Evolutionary conservation across 441 rosid genomes (phyloP).

Genomic region (Bruguiera hainesii): DNA sequence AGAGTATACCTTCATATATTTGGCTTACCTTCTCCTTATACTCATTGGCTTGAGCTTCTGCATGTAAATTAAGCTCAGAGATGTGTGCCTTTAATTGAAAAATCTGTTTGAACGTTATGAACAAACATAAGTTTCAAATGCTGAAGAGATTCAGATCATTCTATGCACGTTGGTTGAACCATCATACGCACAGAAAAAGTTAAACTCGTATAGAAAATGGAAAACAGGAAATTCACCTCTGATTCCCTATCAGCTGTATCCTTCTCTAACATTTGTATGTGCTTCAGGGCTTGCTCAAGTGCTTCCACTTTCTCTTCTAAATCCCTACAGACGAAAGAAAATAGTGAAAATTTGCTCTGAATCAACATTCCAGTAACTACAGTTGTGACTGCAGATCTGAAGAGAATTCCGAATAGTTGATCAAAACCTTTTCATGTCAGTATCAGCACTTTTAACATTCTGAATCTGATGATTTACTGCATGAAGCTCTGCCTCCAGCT

Average conservation of each 20-base stretch:
- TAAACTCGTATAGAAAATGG: slow-evolving; percentile 1
- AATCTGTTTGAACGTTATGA: slow-evolving; percentile 48
- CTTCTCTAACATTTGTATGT: slow-evolving; percentile 55
- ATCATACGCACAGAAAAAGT: slow-evolving; percentile 4
- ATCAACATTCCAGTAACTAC: slow-evolving; percentile 16
- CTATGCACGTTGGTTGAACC: no score
- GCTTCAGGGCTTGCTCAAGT: slow-evolving; percentile 55
- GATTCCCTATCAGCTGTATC: slow-evolving; percentile 52
- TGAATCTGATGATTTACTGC: slow-evolving; percentile 72
- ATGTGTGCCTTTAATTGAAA: slow-evolving; percentile 68
- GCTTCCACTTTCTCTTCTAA: slow-evolving; percentile 66
- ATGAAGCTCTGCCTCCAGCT: slow-evolving; percentile 83
- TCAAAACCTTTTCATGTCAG: slow-evolving; percentile 65
- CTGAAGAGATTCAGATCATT: no score
- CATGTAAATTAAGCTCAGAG: slow-evolving; percentile 83
- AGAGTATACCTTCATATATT: slow-evolving; percentile 2
- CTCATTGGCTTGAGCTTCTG: slow-evolving; percentile 95
- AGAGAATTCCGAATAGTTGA: no score
- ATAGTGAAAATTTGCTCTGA: slow-evolving; percentile 16
- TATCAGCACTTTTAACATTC: slow-evolving; percentile 59
- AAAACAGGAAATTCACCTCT: slow-evolving; percentile 49
- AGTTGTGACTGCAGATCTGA: background rate
- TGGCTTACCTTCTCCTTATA: slow-evolving; percentile 74
- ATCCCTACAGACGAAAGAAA: slow-evolving; percentile 40
- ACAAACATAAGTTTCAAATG: background rate